Base-by-base conservation (phyloP, 2,329 filamentous ascomycete species). In the Neodidymelliopsis sp. region DNA sequence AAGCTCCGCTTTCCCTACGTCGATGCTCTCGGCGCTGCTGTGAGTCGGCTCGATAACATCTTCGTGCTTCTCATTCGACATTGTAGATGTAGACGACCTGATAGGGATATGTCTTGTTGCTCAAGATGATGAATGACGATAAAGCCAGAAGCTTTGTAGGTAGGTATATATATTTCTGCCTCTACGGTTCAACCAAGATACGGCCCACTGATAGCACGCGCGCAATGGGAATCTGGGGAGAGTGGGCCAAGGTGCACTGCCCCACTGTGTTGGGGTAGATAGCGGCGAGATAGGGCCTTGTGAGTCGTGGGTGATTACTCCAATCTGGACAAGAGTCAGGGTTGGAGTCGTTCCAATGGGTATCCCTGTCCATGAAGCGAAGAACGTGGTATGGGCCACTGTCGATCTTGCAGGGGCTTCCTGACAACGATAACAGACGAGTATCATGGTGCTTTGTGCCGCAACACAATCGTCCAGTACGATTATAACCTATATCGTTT, bases 31-130 rank as follows among this genome's bases (percentile, higher is more conserved):
- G 6, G 39, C 53, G 41, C 49, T 62, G 36, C 62, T 66, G 2
- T 51, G 59, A 1, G 51, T 38, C 15, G 60, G 61, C 35, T 60
- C 57, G 34, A 68, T 64, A 19, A 40, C 20, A 25, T 68, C 62
- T 15, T 60, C 40, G 23, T 55, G 49, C 39, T 70, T 70, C 27
- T 70, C 66, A 16, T 54, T 42, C 36, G 60, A 60, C 61, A 64
- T 67, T 15, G 23, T 51, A 37, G 31, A 20, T 18, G 44, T 34
- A 15, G 25, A 27, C n/a, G n/a, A n/a, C n/a, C n/a, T n/a, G n/a
- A n/a, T n/a, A n/a, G n/a, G n/a, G n/a, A n/a, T n/a, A n/a, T n/a
- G n/a, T n/a, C n/a, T n/a, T n/a, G n/a, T n/a, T n/a, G n/a, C n/a
- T n/a, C n/a, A n/a, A n/a, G n/a, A 39, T 44, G 39, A 40, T 43